Base-by-base conservation (phyloP, 2,329 filamentous ascomycete species). In the Exophiala calicioides region DNA sequence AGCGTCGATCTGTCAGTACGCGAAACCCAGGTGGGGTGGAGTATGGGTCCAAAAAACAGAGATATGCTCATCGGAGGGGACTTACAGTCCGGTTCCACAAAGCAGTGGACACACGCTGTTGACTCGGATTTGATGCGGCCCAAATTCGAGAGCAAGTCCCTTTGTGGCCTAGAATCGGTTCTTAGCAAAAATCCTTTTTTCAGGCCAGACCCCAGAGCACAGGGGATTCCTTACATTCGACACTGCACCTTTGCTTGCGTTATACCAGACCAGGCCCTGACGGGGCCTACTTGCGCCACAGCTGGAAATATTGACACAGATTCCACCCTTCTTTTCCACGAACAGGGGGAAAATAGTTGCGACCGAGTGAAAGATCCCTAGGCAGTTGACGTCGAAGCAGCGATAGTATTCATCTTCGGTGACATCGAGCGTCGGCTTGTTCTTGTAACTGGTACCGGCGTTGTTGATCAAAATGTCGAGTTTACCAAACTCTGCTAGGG, bases 141-240 rank as follows among this genome's bases (percentile, higher is more conserved):
- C 86, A 56, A 85, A 89, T 63, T 90, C 86, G 1, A 84, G 80
- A 0, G 85, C 86, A 52, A 90, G 73, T 9, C 78, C 77, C 66
- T 81, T 82, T 1, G 80, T 82, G 7, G 78, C 80, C n/a, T n/a
- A n/a, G n/a, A n/a, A n/a, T n/a, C n/a, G n/a, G n/a, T n/a, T n/a
- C n/a, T n/a, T n/a, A n/a, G n/a, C n/a, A n/a, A n/a, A n/a, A n/a
- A n/a, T n/a, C n/a, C n/a, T n/a, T n/a, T n/a, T n/a, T n/a, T n/a
- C n/a, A n/a, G n/a, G n/a, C n/a, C n/a, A n/a, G n/a, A n/a, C n/a
- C n/a, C n/a, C n/a, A n/a, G n/a, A n/a, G n/a, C n/a, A n/a, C n/a
- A n/a, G n/a, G n/a, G n/a, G n/a, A n/a, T n/a, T n/a, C n/a, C n/a
- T n/a, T n/a, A n/a, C n/a, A 35, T 77, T 84, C 55, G 76, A 75